Conservation (phyloP, 2,329 filamentous ascomycete species). For the Rutstroemia sp. region DNA sequence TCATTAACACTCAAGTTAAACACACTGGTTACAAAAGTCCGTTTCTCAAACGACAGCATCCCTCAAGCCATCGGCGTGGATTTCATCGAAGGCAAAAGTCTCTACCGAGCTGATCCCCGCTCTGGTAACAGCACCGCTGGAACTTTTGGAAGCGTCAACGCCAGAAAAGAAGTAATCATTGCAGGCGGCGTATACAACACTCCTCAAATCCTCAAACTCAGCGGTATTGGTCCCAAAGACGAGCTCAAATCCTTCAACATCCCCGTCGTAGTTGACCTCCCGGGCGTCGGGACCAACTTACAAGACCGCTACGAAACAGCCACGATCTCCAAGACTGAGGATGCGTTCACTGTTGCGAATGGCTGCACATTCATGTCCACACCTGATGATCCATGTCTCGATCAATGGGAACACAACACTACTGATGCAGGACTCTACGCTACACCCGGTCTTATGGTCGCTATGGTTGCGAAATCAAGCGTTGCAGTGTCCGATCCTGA, state of each 20-base stretch:
- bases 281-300: conserved; percentile 55
- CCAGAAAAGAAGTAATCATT: conserved; percentile 37
- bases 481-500: conserved; percentile 4
- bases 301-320: conserved; percentile 45
- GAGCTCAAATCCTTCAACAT: conserved; percentile 39
- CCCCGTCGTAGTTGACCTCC: conserved; percentile 45
- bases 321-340: conserved; percentile 36
- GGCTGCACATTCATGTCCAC: conserved; percentile 30
- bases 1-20: conserved; percentile 8
- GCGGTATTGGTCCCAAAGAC: conserved; percentile 35
- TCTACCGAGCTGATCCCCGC: conserved; percentile 38
- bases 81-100: conserved; percentile 33
- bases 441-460: conserved; percentile 40
- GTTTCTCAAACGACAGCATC: conserved; percentile 9
- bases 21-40: conserved; percentile 34
- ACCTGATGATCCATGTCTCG: conserved; percentile 33
- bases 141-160: conserved; percentile 16
- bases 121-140: conserved; percentile 19
- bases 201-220: conserved; percentile 40
- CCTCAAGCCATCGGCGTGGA: conserved; percentile 36
- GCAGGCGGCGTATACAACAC: conserved; percentile 40
- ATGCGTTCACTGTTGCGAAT: conserved; percentile 32
- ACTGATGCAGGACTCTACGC: conserved; percentile 27
- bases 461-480: conserved; percentile 18
- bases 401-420: conserved; percentile 18